Conservation (phyloP, 139 green algal species). For the Diplosphaera chodatii region DNA sequence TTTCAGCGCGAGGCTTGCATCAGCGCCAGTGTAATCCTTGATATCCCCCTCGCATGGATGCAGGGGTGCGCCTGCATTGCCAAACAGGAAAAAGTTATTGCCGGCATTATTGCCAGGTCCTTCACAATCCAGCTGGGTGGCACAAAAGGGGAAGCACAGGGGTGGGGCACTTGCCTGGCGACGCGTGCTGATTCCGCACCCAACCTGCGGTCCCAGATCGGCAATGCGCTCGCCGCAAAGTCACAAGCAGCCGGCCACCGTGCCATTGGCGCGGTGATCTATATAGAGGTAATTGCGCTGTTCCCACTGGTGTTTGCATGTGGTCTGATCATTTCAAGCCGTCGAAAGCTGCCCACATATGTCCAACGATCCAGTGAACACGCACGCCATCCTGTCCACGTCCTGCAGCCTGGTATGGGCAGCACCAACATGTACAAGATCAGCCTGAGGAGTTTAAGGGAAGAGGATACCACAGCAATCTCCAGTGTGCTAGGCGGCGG, state of each 20-base stretch:
- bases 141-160: not conserved
- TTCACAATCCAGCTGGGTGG: conserved; percentile 34
- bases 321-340: no score
- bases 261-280: conserved; percentile 24
- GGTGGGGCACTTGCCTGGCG: conserved; percentile 34
- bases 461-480: conserved; percentile 33
- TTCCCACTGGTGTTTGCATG: no score
- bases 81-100: no score
- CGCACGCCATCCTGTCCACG: no score
- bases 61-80: no score
- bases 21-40: no score
- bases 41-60: no score
- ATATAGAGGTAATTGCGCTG: conserved; percentile 35
- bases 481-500: conserved; percentile 32
- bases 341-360: no score
- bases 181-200: conserved; percentile 6
- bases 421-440: conserved; percentile 33
- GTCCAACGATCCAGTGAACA: no score
- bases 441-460: conserved; percentile 42
- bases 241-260: conserved; percentile 17
- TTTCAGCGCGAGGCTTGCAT: no score
- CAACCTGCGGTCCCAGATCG: conserved; percentile 35
- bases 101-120: not conserved
- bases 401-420: conserved; percentile 22
- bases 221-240: conserved; percentile 44